Conservation (phyloP, 73 alveolate species). For the Symbiodinium natans region DNA sequence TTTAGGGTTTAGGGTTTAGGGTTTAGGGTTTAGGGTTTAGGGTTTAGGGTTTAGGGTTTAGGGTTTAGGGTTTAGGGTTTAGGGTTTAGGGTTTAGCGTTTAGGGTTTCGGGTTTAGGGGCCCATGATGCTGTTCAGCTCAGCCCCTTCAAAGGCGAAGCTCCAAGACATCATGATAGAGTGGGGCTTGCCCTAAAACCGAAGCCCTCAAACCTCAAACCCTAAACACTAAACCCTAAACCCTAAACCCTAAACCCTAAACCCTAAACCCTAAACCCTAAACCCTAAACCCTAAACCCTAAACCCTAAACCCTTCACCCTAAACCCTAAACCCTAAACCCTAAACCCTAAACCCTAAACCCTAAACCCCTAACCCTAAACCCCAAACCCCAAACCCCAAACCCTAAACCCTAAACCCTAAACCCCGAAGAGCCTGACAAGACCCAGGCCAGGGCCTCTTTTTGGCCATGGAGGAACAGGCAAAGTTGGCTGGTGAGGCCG, state of each 20-base stretch:
- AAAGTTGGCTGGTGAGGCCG: slow-evolving; percentile 43
- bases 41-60: too few relatives aligned
- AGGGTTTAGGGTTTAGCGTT: neutral
- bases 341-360: too few relatives aligned
- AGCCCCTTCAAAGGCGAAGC: neutral
- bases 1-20: too few relatives aligned
- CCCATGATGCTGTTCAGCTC: neutral
- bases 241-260: too few relatives aligned
- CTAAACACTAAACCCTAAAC: too few relatives aligned
- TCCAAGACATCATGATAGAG: neutral
- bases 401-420: neutral
- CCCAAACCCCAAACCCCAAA: too few relatives aligned
- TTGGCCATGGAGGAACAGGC: slow-evolving; percentile 73
- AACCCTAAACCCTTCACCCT: neutral
- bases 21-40: too few relatives aligned
- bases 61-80: neutral
- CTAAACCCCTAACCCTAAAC: too few relatives aligned
- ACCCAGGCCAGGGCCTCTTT: slow-evolving; percentile 40
- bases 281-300: too few relatives aligned
- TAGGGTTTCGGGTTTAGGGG: neutral
- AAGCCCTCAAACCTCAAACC: too few relatives aligned
- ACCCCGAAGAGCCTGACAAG: neutral
- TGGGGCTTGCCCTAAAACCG: neutral
- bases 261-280: neutral
- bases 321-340: too few relatives aligned